Base-by-base conservation (phyloP, 192 early-diverging fungal species). In the Neocallimastix lanati region DNA sequence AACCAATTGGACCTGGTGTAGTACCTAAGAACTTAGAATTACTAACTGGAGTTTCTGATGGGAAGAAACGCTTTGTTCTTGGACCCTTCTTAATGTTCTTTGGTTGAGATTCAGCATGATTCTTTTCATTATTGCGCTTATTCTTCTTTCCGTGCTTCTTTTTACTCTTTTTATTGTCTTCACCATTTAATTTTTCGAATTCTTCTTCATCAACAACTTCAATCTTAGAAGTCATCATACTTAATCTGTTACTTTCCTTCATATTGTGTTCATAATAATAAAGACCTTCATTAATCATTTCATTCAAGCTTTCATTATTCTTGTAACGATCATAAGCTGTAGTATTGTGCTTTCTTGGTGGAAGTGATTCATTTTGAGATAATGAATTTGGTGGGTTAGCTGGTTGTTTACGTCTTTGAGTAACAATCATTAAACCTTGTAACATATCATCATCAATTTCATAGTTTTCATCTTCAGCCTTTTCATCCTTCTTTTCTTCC, bases 201-300 rank as follows among this genome's bases (percentile, higher is more conserved):
- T 67, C 50, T 67, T 67, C 50, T 67, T 67, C 50, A 67, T 67
- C 50, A n/a, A 67, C 50, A 67, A n/a, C 25, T 67, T 67, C 50
- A 67, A 67, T 67, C 50, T 67, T 67, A n/a, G 50, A 67, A 9
- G 50, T 67, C 50, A 67, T 67, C 50, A 67, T 67, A 67, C 50
- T 67, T 67, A 67, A 67, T 67, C 50, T 67, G 25, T 67, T 67
- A 81, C 84, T 84, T 79, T 86, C 81, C 35, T 88, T 90, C 79
- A 94, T 84, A 35, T 93, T 91, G 67, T 88, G 84, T 82, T 98
- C 95, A 79, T 96, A 98, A 80, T 93, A 88, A 82, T 93, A 93
- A n/a, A 98, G 87, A 3, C 95, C 96, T 83, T 98, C 96, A 84
- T 93, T 98, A 84, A 98, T 98, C 83, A 96, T 94, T 78, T 96